phyloP scores from a whole-genome alignment of 495 filamentous ascomycete genomes.

The Xylaria longipes region DNA sequence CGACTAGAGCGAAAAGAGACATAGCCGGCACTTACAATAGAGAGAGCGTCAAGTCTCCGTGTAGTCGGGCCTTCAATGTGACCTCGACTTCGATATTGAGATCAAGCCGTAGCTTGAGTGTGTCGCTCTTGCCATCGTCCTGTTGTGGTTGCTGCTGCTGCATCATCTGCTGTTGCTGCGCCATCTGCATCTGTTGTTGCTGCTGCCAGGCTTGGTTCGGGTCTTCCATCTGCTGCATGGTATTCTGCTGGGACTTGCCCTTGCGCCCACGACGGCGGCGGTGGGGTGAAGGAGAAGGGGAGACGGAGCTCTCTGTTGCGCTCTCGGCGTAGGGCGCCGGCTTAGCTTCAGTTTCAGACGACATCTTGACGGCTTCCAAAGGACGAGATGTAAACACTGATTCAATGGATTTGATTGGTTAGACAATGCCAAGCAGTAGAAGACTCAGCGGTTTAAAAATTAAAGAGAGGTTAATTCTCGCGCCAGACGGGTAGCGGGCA shows the following conservation, averaged over 20 bases:
- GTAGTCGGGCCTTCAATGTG: slow-evolving; percentile 83
- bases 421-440: background rate
- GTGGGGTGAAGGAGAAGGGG: slow-evolving; percentile 13
- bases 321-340: slow-evolving; percentile 24
- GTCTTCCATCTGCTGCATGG: slow-evolving; percentile 21
- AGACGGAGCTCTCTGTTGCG: slow-evolving; percentile 25
- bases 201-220: slow-evolving; percentile 24
- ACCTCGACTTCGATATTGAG: slow-evolving; percentile 84
- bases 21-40: slow-evolving; percentile 66
- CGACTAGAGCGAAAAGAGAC: background rate
- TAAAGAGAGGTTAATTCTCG: background rate
- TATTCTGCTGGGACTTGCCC: slow-evolving; percentile 4
- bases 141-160: slow-evolving; percentile 37
- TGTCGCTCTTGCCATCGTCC: slow-evolving; percentile 57
- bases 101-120: slow-evolving; percentile 74
- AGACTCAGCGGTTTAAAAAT: background rate
- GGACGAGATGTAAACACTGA: background rate
- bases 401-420: background rate
- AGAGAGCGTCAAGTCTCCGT: slow-evolving; percentile 81
- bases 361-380: background rate
- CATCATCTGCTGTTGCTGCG: slow-evolving; percentile 28
- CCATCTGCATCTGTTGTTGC: slow-evolving; percentile 39
- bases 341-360: slow-evolving; percentile 24
- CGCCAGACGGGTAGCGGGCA: background rate
- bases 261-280: slow-evolving; percentile 20